Conservation (phyloP, 1,284 basidiomycete species). For the Cryptococcus sp. region DNA sequence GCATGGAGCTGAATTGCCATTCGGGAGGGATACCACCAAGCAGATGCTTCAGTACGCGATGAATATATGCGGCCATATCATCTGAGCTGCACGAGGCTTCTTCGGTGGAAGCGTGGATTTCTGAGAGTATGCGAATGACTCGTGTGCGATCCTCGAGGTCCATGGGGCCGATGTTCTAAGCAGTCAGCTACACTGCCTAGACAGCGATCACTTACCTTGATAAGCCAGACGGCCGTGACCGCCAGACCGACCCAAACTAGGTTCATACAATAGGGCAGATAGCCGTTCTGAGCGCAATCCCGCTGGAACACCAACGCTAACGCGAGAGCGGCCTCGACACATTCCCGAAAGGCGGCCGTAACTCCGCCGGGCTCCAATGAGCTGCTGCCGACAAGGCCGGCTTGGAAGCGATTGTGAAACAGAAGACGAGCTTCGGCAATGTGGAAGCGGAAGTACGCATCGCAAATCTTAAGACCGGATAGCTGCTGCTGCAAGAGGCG, state of each 20-base stretch:
- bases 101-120: slow-evolving; percentile 17
- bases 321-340: slow-evolving; percentile 25
- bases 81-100: slow-evolving; percentile 24
- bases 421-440: slow-evolving; percentile 32
- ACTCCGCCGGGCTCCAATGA: slow-evolving; percentile 24
- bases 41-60: slow-evolving; percentile 33
- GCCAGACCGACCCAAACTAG: slow-evolving; percentile 30
- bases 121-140: slow-evolving; percentile 22
- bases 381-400: slow-evolving; percentile 4
- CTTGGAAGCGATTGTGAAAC: slow-evolving; percentile 22
- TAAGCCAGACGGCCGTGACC: slow-evolving; percentile 30
- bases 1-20: slow-evolving; percentile 9
- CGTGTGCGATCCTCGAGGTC: slow-evolving; percentile 21
- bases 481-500: slow-evolving; percentile 24
- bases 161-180: slow-evolving; percentile 34
- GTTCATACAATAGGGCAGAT: slow-evolving; percentile 29
- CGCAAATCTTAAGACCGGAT: slow-evolving; percentile 24
- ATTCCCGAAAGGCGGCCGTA: slow-evolving; percentile 24
- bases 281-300: slow-evolving; percentile 27
- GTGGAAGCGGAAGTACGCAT: slow-evolving; percentile 30
- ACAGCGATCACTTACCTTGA: slow-evolving; percentile 16
- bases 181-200: not conserved
- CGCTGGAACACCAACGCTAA: slow-evolving; percentile 25
- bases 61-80: slow-evolving; percentile 36
- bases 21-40: slow-evolving; percentile 18